These are phyloP conservation scores for Galerina marginata DNA, from an alignment of 768 basidiomycete genomes.

Conservation along the genomic window DNA sequence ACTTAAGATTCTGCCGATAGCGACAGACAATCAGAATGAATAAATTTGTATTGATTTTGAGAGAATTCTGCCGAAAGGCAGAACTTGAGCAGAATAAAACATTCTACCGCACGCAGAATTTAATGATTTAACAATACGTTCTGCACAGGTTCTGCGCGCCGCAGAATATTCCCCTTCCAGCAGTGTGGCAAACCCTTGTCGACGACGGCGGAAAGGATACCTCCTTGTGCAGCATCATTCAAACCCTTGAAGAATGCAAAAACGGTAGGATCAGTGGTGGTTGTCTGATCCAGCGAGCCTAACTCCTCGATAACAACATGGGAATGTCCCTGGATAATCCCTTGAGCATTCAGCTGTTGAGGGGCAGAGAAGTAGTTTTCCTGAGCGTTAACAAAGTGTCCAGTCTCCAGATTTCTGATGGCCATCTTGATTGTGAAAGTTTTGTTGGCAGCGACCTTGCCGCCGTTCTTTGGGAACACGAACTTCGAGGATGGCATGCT, in stretches of 20 bases:
- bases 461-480: conserved; percentile 49
- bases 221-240: conserved; percentile 50
- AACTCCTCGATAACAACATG: conserved; percentile 65
- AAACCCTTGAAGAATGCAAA: conserved; percentile 68
- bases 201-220: conserved; percentile 59
- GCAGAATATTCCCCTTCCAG: too few relatives aligned
- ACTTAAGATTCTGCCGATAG: too few relatives aligned
- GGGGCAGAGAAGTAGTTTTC: conserved; percentile 62
- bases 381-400: conserved; percentile 61
- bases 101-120: too few relatives aligned
- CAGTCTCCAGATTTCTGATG: conserved; percentile 53
- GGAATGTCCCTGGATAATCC: conserved; percentile 60
- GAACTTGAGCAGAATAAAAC: too few relatives aligned
- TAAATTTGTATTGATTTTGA: too few relatives aligned
- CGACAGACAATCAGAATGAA: too few relatives aligned
- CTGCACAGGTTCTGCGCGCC: too few relatives aligned
- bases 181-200: conserved; percentile 60
- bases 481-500: conserved; percentile 60
- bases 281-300: conserved; percentile 48
- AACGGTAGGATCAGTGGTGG: conserved; percentile 49
- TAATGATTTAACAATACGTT: too few relatives aligned
- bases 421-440: conserved; percentile 58
- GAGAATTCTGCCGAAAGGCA: too few relatives aligned
- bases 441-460: conserved; percentile 47
- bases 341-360: conserved; percentile 56